These are phyloP conservation scores for Cicer pinnatifidum DNA, from an alignment of 306 rosid species.

Conservation along the genomic window DNA sequence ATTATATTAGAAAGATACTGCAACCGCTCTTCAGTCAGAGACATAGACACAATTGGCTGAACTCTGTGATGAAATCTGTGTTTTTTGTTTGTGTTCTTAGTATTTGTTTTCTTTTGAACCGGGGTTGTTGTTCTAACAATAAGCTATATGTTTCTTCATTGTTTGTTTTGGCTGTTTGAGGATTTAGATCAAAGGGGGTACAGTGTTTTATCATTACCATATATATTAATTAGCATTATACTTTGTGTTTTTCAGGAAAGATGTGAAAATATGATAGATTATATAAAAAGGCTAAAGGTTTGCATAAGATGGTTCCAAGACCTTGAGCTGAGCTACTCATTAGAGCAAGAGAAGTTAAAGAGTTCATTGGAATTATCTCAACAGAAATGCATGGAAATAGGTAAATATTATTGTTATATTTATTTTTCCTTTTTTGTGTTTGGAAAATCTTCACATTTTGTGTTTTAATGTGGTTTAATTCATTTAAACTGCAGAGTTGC, in stretches of 20 bases:
- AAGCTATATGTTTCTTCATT: neutral
- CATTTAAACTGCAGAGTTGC: constrained; percentile 56
- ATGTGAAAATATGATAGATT: constrained; percentile 90
- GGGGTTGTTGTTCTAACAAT: too few relatives aligned
- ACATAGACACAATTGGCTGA: too few relatives aligned
- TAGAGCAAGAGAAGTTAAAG: constrained; percentile 77
- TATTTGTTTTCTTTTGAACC: too few relatives aligned
- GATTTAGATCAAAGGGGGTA: constrained; percentile 31
- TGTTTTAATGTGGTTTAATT: constrained; percentile 33
- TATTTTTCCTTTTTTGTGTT: neutral
- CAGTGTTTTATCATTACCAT: neutral
- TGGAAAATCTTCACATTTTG: constrained; percentile 14
- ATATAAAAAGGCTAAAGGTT: constrained; percentile 85
- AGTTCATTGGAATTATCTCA: constrained; percentile 68
- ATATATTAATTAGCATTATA: constrained; percentile 13
- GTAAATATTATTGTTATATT: constrained; percentile 43
- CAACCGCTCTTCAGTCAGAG: too few relatives aligned
- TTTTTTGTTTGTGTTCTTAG: too few relatives aligned
- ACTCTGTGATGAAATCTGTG: too few relatives aligned
- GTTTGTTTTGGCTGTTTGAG: constrained; percentile 8
- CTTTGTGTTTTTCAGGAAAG: constrained; percentile 67
- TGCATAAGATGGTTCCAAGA: constrained; percentile 99
- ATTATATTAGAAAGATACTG: too few relatives aligned
- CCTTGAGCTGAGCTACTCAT: constrained; percentile 72
- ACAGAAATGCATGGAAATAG: constrained; percentile 73